These are phyloP conservation scores for Saxispiralis lemnorum DNA, from an alignment of 495 filamentous ascomycete genomes.

Conservation along the genomic window DNA sequence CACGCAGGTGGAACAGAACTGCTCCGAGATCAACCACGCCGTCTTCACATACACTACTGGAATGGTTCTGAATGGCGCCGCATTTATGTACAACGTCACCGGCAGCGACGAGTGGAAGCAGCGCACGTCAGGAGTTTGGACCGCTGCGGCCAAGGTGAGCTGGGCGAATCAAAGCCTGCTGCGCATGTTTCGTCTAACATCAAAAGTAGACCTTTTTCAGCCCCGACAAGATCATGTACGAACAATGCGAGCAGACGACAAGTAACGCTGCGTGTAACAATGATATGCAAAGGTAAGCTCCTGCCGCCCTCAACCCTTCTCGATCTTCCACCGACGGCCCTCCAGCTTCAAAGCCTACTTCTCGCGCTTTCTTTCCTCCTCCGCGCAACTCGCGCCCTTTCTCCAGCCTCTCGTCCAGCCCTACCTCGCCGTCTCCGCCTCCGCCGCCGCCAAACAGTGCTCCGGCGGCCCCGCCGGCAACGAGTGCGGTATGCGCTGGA, in stretches of 20 bases:
- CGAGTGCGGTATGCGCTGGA: conserved; percentile 25
- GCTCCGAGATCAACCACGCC: conserved; percentile 26
- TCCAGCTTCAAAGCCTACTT: conserved; percentile 58
- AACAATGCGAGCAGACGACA: conserved; percentile 40
- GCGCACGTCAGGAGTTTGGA: conserved; percentile 19
- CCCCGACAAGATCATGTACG: conserved; percentile 37
- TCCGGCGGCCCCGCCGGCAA: conserved; percentile 14
- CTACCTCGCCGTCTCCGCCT: conserved; percentile 26
- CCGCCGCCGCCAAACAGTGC: conserved; percentile 25
- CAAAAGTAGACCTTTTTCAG: conserved; percentile 36
- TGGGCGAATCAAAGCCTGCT: neutral
- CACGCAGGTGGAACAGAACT: conserved; percentile 35
- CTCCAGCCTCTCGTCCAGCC: conserved; percentile 37
- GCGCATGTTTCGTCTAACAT: neutral
- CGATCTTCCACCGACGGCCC: neutral
- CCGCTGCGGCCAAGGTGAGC: neutral
- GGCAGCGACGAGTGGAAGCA: conserved; percentile 47
- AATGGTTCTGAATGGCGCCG: conserved; percentile 9
- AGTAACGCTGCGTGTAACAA: conserved; percentile 40
- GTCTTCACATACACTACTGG: conserved; percentile 14
- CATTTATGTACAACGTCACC: conserved; percentile 24
- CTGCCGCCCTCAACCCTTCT: neutral
- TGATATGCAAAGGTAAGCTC: conserved; percentile 30
- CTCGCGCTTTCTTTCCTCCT: conserved; percentile 48
- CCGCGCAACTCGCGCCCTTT: conserved; percentile 46